Conservation (phyloP, 208 protist species). For the Trypanosoma brucei region DNA sequence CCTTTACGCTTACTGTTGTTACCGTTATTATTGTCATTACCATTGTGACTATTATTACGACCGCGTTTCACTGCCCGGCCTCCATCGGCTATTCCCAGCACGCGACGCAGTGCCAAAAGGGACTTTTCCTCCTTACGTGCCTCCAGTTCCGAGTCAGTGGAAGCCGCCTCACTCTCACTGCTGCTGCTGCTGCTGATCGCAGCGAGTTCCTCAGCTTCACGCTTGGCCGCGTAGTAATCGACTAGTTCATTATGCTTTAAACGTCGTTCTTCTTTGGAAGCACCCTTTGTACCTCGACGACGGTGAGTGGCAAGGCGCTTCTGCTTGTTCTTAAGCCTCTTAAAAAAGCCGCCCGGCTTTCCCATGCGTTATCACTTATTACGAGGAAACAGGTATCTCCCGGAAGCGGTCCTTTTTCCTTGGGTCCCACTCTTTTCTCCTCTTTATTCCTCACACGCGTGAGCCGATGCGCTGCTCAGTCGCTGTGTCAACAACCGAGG, state of each 20-base stretch:
- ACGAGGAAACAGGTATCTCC: background rate
- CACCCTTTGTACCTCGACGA: slow-evolving; percentile 73
- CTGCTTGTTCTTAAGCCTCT: slow-evolving; percentile 74
- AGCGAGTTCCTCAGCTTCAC: slow-evolving; percentile 69
- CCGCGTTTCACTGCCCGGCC: background rate
- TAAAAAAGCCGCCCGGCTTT: slow-evolving; percentile 81
- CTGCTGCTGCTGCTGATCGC: slow-evolving; percentile 62
- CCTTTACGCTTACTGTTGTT: slow-evolving; percentile 6
- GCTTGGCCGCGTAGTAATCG: slow-evolving; percentile 69
- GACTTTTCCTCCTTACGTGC: slow-evolving; percentile 25
- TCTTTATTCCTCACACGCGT: too few relatives aligned
- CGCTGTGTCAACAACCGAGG: too few relatives aligned
- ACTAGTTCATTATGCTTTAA: slow-evolving; percentile 67
- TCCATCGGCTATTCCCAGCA: slow-evolving; percentile 30
- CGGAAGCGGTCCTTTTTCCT: too few relatives aligned
- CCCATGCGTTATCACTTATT: slow-evolving; percentile 33
- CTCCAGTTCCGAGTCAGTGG: slow-evolving; percentile 56
- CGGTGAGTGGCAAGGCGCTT: slow-evolving; percentile 34
- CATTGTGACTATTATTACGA: background rate
- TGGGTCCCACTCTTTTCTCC: too few relatives aligned
- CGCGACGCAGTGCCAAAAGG: slow-evolving; percentile 30
- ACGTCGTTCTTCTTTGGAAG: slow-evolving; percentile 66
- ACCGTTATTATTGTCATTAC: background rate
- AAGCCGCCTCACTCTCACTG: slow-evolving; percentile 47
- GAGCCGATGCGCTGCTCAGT: too few relatives aligned